A percentile compares a stretch with the other conserved stretches of the same genome.
Conservation (phyloP, 176 grass and related monocot genomes). For the Triticum dicoccoides region DNA sequence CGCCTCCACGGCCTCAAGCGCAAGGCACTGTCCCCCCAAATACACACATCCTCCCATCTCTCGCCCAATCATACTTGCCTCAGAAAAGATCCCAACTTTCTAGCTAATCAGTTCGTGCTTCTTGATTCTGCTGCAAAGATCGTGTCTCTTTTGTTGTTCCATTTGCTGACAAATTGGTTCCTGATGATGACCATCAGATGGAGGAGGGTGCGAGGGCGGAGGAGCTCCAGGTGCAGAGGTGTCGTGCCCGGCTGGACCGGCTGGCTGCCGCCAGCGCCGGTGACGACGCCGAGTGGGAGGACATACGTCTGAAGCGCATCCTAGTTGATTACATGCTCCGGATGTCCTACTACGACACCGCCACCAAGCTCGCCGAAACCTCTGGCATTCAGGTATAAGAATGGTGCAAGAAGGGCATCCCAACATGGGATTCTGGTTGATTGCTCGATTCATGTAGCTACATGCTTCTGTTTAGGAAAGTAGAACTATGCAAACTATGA, state of each 20-base stretch:
- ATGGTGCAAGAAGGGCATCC: not conserved
- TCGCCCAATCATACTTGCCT: not conserved
- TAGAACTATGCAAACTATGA: not conserved
- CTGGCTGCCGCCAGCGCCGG: constrained; percentile 46
- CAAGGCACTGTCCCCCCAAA: constrained; percentile 42
- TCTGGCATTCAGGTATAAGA: constrained; percentile 72
- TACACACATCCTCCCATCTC: not conserved
- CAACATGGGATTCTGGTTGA: not conserved
- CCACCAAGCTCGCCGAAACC: constrained; percentile 50
- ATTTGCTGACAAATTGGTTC: constrained; percentile 23
- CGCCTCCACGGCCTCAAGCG: constrained; percentile 97
- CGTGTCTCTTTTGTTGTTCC: not conserved
- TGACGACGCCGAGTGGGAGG: constrained; percentile 57
- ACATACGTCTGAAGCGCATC: constrained; percentile 67
- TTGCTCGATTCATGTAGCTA: not conserved
- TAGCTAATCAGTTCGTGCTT: not conserved
- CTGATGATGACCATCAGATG: constrained; percentile 37
- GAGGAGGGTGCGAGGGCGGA: constrained; percentile 65
- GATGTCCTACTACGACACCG: constrained; percentile 88
- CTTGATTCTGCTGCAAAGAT: not conserved
- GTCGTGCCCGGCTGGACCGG: constrained; percentile 74
- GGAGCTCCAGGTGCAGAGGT: constrained; percentile 76
- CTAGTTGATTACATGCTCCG: constrained; percentile 99
- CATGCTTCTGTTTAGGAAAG: not conserved
- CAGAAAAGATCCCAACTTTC: not conserved